These are phyloP conservation scores for Solanum appendiculatum DNA, from an alignment of 257 asterid species.

Conservation along the genomic window DNA sequence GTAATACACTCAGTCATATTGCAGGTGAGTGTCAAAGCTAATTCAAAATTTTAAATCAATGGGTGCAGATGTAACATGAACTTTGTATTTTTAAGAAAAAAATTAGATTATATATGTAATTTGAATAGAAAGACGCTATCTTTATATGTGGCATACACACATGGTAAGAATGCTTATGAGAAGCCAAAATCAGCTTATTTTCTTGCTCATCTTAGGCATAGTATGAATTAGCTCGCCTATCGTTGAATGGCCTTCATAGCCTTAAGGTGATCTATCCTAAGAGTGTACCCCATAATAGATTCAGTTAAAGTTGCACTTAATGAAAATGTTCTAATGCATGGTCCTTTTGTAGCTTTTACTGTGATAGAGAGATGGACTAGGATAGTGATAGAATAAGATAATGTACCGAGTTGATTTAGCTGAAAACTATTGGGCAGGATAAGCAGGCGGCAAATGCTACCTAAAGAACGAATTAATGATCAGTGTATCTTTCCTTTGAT, in stretches of 20 bases:
- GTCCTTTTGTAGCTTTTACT: neutral
- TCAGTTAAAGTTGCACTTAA: neutral
- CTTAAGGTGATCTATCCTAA: neutral
- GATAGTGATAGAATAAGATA: neutral
- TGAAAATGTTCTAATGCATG: neutral
- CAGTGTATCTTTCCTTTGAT: neutral
- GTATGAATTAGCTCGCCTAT: neutral
- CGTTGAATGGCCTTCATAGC: neutral
- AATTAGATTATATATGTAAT: neutral
- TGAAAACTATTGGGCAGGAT: neutral
- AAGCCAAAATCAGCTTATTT: neutral
- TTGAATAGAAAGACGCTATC: neutral
- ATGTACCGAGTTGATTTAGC: neutral
- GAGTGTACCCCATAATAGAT: neutral
- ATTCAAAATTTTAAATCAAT: neutral
- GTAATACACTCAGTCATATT: constrained; percentile 66
- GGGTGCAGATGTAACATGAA: neutral
- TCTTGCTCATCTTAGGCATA: neutral
- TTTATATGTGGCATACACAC: neutral
- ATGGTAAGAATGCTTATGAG: neutral
- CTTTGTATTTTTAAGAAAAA: neutral
- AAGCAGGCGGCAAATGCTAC: neutral
- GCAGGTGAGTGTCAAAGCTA: constrained; percentile 46
- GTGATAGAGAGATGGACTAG: neutral
- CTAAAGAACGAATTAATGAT: neutral